A percentile compares a stretch with the other conserved stretches of the same genome.
These are phyloP conservation scores for Draba incana DNA, from an alignment of 345 rosid genomes.

Conservation along the genomic window DNA sequence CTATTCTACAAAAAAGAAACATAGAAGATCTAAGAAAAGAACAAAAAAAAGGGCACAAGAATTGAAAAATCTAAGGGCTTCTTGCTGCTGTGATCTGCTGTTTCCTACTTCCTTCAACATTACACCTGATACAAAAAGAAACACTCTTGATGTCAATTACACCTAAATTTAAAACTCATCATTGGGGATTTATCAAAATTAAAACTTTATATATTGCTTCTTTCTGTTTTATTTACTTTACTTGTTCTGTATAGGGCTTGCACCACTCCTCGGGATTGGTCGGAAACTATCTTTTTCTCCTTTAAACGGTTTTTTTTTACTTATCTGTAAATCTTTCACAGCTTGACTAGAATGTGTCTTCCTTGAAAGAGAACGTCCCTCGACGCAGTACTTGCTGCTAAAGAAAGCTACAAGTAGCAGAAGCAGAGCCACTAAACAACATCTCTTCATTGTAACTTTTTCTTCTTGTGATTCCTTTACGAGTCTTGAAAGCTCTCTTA, in stretches of 20 bases:
- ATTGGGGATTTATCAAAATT: constrained; percentile 12
- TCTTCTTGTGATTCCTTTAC: not conserved
- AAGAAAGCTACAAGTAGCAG: constrained; percentile 38
- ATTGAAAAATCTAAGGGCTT: constrained; percentile 29
- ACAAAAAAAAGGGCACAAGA: not conserved
- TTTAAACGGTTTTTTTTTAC: constrained; percentile 13
- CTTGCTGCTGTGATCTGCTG: constrained; percentile 31
- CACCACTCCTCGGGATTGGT: constrained; percentile 7
- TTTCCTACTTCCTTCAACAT: constrained; percentile 38
- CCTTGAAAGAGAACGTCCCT: constrained; percentile 38
- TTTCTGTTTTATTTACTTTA: constrained; percentile 19
- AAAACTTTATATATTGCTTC: constrained; percentile 3
- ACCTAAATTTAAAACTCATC: not conserved
- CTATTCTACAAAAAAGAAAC: constrained; percentile 14
- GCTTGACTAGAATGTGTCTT: constrained; percentile 20
- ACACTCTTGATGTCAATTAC: constrained; percentile 32
- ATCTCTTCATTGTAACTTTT: constrained; percentile 34
- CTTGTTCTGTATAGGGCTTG: constrained; percentile 47
- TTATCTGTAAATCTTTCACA: constrained; percentile 29
- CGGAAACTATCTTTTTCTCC: constrained; percentile 30
- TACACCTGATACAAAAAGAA: constrained; percentile 36
- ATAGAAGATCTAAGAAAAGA: constrained; percentile 17
- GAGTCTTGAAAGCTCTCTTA: constrained; percentile 5
- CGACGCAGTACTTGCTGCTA: constrained; percentile 34
- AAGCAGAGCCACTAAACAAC: constrained; percentile 25